These are phyloP conservation scores for Debaryomyces tyrocola DNA, from an alignment of 805 yeast genomes.

Conservation along the genomic window DNA sequence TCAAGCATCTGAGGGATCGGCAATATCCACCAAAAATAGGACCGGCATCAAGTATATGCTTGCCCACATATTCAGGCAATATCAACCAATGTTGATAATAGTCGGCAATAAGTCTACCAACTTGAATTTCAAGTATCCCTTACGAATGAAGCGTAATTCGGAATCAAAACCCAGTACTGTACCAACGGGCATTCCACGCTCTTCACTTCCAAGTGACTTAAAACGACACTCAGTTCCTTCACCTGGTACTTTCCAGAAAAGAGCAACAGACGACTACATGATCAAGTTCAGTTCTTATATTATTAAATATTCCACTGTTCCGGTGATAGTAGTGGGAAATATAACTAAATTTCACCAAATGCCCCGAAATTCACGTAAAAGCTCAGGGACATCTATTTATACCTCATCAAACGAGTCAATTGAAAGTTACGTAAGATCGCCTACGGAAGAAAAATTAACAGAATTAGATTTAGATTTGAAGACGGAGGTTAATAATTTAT, in stretches of 20 bases:
- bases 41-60: slow-evolving; percentile 37
- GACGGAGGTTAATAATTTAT: not conserved
- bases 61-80: slow-evolving; percentile 36
- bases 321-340: slow-evolving; percentile 38
- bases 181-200: not conserved
- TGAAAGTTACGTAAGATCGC: not conserved
- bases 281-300: slow-evolving; percentile 38
- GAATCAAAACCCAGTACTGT: not conserved
- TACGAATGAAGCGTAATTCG: slow-evolving; percentile 18
- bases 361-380: not conserved
- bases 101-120: slow-evolving; percentile 40
- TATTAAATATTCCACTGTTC: slow-evolving; percentile 39
- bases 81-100: slow-evolving; percentile 39
- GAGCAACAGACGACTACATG: slow-evolving; percentile 21
- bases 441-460: not conserved
- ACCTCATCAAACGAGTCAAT: slow-evolving; percentile 1
- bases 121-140: slow-evolving; percentile 43
- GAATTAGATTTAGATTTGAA: not conserved
- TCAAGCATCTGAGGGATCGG: not conserved
- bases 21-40: not conserved
- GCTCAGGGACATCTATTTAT: not conserved
- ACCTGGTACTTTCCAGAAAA: not conserved
- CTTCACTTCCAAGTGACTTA: not conserved
- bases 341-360: slow-evolving; percentile 2
- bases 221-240: not conserved